Conservation (phyloP, 495 filamentous ascomycete species). For the Penicillium odoratum region DNA sequence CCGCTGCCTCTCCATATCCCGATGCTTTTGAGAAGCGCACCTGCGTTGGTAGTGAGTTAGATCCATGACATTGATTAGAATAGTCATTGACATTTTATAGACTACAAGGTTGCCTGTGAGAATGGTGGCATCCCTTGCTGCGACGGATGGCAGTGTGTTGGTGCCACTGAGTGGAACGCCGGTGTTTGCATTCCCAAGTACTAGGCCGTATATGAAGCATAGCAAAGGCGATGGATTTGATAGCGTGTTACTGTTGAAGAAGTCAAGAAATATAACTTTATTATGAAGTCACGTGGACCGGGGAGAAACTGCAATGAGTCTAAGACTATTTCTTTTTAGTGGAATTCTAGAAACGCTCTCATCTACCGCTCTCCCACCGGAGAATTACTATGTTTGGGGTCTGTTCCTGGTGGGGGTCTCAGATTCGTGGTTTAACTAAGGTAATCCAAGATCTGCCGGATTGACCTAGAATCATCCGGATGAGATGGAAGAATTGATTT, state of each 20-base stretch:
- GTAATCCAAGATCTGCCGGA: background rate
- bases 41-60: background rate
- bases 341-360: background rate
- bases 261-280: no score
- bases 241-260: background rate
- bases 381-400: slow-evolving; percentile 34
- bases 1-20: background rate
- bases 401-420: background rate
- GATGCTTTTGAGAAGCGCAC: background rate
- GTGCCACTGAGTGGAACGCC: background rate
- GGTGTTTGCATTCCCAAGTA: background rate
- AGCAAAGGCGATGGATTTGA: background rate
- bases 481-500: background rate
- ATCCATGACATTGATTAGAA: background rate
- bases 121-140: background rate
- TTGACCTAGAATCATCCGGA: background rate
- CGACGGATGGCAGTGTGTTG: background rate
- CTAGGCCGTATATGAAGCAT: background rate
- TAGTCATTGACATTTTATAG: background rate
- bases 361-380: slow-evolving; percentile 29
- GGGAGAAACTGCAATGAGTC: no score
- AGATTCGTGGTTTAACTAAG: background rate
- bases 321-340: background rate
- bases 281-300: no score
- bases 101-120: background rate